Base-by-base conservation (phyloP, 2,329 filamentous ascomycete genomes). In the Verticillium alfalfae region DNA sequence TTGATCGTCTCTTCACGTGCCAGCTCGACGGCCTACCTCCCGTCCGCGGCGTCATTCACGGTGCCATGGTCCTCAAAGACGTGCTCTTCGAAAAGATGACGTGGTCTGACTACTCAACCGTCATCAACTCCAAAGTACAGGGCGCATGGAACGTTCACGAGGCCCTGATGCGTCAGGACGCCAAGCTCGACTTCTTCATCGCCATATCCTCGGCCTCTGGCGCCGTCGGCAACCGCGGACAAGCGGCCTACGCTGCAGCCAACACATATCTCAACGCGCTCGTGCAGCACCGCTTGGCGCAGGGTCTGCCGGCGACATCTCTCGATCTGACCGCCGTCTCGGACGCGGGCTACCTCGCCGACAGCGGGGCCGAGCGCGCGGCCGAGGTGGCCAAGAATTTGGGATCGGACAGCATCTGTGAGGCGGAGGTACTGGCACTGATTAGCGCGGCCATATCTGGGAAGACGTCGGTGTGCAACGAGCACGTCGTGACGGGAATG, bases 401-500 rank as follows among this genome's bases (percentile, higher is more conserved):
- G 1, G 77, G 76, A 6, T 79, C 81, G 56, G 77, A 83, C 22
- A 74, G 73, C 9, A 79, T 87, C 66, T 79, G 76, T 66, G 79
- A 82, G 66, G 76, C 78, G 7, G 83, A 87, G 69, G 81, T 86
- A 0, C 71, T 85, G 1, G 82, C 83, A 0, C 75, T 87, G 0
- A 72, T 86, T 1, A 78, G 77, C 1, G 78, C 81, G 0, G 81
- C 82, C 18, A 80, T 86, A 49, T 75, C 70, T 6, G 82, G 81
- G 1, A 73, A 75, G 34, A 65, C 67, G 0, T 70, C 75, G 0
- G 49, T 62, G n/a, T 84, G 80, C 69, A 76, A 79, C 61, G 76
- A 72, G 52, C 83, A 86, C 67, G 78, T 77, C 41, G 82, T 86
- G 64, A 85, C 83, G 0, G 84, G 84, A 2, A 78, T 86, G 69